Evolutionary conservation across 2,329 filamentous ascomycete genomes (phyloP), one percentile per base, ranked within the genome.

Genomic region (Sclerotinia trifoliorum): DNA sequence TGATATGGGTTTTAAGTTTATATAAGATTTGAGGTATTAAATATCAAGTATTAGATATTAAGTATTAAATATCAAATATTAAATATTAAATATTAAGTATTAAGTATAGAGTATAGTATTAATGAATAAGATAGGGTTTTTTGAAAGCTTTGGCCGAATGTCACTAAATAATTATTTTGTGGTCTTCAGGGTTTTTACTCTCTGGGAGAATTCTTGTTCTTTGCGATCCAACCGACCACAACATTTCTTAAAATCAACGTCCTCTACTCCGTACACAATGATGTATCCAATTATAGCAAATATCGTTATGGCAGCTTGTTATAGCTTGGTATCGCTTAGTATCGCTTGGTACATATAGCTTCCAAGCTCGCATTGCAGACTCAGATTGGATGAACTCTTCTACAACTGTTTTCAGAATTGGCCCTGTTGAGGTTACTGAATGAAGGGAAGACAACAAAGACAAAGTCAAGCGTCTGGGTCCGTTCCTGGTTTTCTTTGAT

Each of bases 401-500:
- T 15, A 62, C 3, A 17, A 35, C 26, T 26, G 26, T 62, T 62
- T 62, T 49, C 58, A 62, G 44, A 10, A 24, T 17, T 39, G 15
- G 48, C 0, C 5, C 7, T 19, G 24, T 51, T 26, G 46, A 17
- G n/a, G 29, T 19, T 7, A 21, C 44, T 15, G 29, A 63, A 39
- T 51, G 46, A 8, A 51, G n/a, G 29, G n/a, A 51, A 15, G 29
- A 51, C n/a, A 63, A 63, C n/a, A 51, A 63, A 39, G 32, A n/a
- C 3, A 56, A 35, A 35, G 35, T 35, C 54, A 56, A 32, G 54
- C 17, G n/a, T 39, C 29, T 51, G 32, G 60, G 17, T 7, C 32
- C 21, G 60, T 62, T 39, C 60, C 60, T 63, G 60, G 29, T 51
- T 51, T 51, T 63, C 58, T 39, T 26, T 39, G 39, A 39, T 46